Evolutionary conservation across 495 filamentous ascomycete genomes (phyloP), one percentile per base, ranked within the genome.

Genomic region (Penicillium salamii): DNA sequence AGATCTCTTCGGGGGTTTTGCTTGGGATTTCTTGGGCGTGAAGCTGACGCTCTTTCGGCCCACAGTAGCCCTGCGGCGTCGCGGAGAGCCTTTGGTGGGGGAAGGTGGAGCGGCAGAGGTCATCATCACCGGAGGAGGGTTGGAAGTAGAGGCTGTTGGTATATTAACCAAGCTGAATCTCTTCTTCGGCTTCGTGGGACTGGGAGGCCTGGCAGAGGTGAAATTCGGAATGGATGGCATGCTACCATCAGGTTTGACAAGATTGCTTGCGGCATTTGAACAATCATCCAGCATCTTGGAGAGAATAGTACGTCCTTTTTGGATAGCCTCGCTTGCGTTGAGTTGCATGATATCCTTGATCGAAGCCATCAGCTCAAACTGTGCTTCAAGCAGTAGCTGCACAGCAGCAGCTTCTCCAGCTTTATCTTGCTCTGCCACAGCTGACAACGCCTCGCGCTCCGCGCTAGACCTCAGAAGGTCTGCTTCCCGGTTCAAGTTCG

Each of bases 241-340:
- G 38, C 78, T 85, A 29, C 90, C 91, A 57, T 95, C 92, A 7
- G 91, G 89, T 63, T 95, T 96, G 60, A 99, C 86, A 35, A 97
- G 81, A 53, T 91, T 87, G 12, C 86, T 85, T 20, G 84, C 77
- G 2, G 86, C 82, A 31, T 83, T 76, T 17, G 81, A 82, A 49
- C 90, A 91, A 7, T 79, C 79, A 45, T 86, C 82, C 37, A 97
- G 75, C 51, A 99, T 81, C 52, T 88, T 86, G 28, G 77, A 72
- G 9, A 99, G 84, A 42, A 91, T 83, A n/a, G 65, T 76, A 58
- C 86, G 89, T 23, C 91, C 95, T 52, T 85, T 83, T 37, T 85
- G 72, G 21, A 96, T 76, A 5, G 91, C 91, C 46, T 96, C 88
- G 21, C 55, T 80, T 68, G 93, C 90, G 55, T 72, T 83, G 79